Conservation (phyloP, 306 rosid species). For the Parietaria judaica region DNA sequence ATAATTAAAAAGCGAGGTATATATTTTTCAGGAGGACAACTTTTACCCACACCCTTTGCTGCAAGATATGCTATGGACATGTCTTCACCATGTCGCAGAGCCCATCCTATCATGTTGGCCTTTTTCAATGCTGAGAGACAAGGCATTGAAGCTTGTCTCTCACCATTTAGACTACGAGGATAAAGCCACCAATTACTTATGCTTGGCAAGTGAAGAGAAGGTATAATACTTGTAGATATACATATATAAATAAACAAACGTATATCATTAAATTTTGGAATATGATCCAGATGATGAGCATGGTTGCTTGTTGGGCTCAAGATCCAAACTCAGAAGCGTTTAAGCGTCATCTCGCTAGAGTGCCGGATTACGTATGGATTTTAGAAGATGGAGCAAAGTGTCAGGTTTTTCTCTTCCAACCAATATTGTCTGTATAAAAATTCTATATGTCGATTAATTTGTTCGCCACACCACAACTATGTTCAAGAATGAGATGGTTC, state of each 20-base stretch:
- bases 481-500: too few species aligned
- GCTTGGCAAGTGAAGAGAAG: neutral
- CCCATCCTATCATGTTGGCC: neutral
- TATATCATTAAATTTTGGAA: too few species aligned
- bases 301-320: slow-evolving; percentile 10
- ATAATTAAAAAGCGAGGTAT: neutral
- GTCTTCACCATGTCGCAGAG: neutral
- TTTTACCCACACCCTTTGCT: neutral
- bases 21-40: slow-evolving; percentile 2
- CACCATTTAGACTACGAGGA: slow-evolving; percentile 4
- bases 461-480: too few species aligned
- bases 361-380: slow-evolving; percentile 60
- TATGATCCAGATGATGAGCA: neutral
- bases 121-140: slow-evolving; percentile 5
- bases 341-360: slow-evolving; percentile 59
- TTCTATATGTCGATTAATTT: too few species aligned
- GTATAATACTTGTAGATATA: neutral
- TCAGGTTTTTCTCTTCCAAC: slow-evolving; percentile 23
- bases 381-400: slow-evolving; percentile 78
- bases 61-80: slow-evolving; percentile 9
- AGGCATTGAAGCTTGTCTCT: neutral
- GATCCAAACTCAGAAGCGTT: slow-evolving; percentile 57
- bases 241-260: too few species aligned
- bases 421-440: too few species aligned
- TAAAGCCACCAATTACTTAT: neutral